Percentiles rank a stretch among this genome's conserved stretches.
phyloP scores from a whole-genome alignment of 805 yeast species.

The Ogataea naganishii region DNA sequence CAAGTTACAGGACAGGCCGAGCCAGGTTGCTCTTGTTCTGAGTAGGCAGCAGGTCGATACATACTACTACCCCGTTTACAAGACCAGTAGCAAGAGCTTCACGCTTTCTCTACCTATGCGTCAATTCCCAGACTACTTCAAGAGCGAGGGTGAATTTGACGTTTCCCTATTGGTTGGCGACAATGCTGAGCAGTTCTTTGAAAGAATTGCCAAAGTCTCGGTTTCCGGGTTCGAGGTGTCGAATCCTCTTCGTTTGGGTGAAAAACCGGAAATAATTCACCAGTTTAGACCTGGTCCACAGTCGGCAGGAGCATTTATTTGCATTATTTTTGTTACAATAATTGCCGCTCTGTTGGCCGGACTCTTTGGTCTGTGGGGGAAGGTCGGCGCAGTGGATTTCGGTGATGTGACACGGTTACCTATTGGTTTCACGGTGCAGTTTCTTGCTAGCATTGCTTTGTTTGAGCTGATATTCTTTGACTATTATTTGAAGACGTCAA shows the following conservation, averaged over 20 bases:
- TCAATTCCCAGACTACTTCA: no score
- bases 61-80: no score
- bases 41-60: no score
- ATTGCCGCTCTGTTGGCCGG: constrained; percentile 32
- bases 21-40: no score
- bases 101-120: no score
- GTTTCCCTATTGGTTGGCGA: no score
- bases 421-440: constrained; percentile 28
- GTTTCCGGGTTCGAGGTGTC: no score
- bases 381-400: constrained; percentile 25
- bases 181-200: no score
- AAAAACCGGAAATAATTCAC: constrained; percentile 56
- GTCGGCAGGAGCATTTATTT: constrained; percentile 42
- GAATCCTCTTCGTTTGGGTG: constrained; percentile 32
- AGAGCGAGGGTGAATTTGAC: no score
- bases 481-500: constrained; percentile 52
- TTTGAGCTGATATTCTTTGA: constrained; percentile 46
- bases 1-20: no score
- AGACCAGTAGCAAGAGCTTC: no score
- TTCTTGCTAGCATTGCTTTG: constrained; percentile 37
- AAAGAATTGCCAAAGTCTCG: no score
- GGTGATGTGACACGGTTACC: constrained; percentile 26
- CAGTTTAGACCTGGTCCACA: constrained; percentile 45
- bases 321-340: constrained; percentile 39
- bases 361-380: constrained; percentile 32